phyloP scores from a whole-genome alignment of 2,329 filamentous ascomycete species.

The Myotisia sp. region DNA sequence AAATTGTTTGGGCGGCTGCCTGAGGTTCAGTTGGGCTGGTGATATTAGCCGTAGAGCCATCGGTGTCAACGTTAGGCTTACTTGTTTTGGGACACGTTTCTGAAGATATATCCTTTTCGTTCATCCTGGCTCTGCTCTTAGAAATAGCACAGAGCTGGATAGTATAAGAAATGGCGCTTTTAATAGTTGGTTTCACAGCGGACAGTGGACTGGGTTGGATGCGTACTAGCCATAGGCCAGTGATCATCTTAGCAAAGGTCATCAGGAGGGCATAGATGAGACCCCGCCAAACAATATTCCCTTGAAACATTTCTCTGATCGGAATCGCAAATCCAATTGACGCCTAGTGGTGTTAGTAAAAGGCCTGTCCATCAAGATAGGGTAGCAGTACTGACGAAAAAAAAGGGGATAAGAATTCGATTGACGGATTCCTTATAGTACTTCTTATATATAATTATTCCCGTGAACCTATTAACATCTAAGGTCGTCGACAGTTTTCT shows the following conservation, averaged over 20 bases:
- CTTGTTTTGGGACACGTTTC: too few species aligned
- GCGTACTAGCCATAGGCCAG: conserved; percentile 42
- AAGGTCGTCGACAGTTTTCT: too few species aligned
- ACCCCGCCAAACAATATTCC: conserved; percentile 54
- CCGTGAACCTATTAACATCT: too few species aligned
- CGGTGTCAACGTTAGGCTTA: not conserved
- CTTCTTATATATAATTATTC: conserved; percentile 26
- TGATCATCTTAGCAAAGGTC: conserved; percentile 46
- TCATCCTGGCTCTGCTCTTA: too few species aligned
- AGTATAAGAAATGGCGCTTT: not conserved
- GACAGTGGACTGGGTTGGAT: not conserved
- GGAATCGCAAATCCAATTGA: conserved; percentile 67
- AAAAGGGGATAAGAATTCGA: conserved; percentile 52
- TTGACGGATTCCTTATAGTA: conserved; percentile 35
- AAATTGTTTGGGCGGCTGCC: conserved; percentile 5
- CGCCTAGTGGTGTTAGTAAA: conserved; percentile 17
- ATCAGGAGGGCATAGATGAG: conserved; percentile 59
- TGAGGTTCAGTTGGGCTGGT: not conserved
- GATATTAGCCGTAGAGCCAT: not conserved
- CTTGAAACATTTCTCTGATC: conserved; percentile 53
- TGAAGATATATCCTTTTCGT: too few species aligned
- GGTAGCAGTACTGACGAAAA: conserved; percentile 47
- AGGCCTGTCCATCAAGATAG: not conserved
- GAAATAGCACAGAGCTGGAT: not conserved
- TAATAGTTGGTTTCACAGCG: not conserved